A percentile compares a stretch with the other conserved stretches of the same genome.
Conservation (phyloP, 495 filamentous ascomycete species). For the Trichoderma erinaceum region DNA sequence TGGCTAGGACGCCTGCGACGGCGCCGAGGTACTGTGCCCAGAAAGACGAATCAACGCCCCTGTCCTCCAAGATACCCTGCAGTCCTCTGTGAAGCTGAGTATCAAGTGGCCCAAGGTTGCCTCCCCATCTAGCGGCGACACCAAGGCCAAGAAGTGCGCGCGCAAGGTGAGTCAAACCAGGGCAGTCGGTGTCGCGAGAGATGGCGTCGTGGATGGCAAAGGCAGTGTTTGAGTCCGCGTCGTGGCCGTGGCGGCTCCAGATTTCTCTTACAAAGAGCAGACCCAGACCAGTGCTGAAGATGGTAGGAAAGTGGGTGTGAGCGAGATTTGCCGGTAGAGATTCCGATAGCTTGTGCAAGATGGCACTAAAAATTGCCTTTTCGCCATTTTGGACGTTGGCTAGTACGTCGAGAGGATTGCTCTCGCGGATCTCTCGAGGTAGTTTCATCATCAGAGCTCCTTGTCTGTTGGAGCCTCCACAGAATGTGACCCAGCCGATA, state of each 20-base stretch:
- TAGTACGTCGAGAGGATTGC: slow-evolving; percentile 55
- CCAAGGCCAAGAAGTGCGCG: slow-evolving; percentile 66
- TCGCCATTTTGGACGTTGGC: slow-evolving; percentile 39
- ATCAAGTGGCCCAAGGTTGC: slow-evolving; percentile 50
- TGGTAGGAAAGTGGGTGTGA: background rate
- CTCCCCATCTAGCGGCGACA: slow-evolving; percentile 72
- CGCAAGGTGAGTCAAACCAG: slow-evolving; percentile 66
- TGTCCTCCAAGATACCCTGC: slow-evolving; percentile 27
- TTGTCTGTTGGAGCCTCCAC: slow-evolving; percentile 79
- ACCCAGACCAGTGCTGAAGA: slow-evolving; percentile 28
- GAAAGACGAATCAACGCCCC: slow-evolving; percentile 31
- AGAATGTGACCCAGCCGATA: slow-evolving; percentile 72
- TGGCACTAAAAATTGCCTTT: slow-evolving; percentile 36
- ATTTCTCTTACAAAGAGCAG: slow-evolving; percentile 36
- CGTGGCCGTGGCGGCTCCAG: slow-evolving; percentile 41
- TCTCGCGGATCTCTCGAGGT: slow-evolving; percentile 47
- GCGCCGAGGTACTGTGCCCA: slow-evolving; percentile 43
- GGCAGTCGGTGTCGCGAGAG: slow-evolving; percentile 58
- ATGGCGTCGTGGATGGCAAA: slow-evolving; percentile 68
- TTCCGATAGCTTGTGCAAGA: slow-evolving; percentile 47
- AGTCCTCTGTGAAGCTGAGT: slow-evolving; percentile 34
- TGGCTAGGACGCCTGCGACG: slow-evolving; percentile 30
- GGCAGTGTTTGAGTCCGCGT: slow-evolving; percentile 49
- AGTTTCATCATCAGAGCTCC: slow-evolving; percentile 69
- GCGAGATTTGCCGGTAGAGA: slow-evolving; percentile 39